phyloP scores from a whole-genome alignment of 495 filamentous ascomycete genomes.

The Penicillium lagena region DNA sequence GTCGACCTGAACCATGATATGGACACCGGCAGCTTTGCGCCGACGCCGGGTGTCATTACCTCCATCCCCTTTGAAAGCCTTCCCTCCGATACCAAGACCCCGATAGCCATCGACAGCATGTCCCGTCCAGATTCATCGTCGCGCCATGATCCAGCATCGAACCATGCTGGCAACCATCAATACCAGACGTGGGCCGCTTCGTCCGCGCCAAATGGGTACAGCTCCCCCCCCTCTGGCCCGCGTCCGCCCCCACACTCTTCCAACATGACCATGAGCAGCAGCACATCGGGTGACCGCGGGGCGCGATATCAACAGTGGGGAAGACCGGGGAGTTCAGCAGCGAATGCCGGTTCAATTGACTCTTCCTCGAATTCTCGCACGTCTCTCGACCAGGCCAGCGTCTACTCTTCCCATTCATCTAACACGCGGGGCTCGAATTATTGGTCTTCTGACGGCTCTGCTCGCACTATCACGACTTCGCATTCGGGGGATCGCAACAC shows the following conservation, averaged over 20 bases:
- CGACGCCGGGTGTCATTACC: conserved; percentile 80
- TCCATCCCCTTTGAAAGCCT: conserved; percentile 83
- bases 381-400: conserved; percentile 63
- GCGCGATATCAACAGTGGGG: conserved; percentile 72
- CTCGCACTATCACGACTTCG: conserved; percentile 47
- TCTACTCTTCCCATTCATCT: conserved; percentile 55
- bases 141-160: conserved; percentile 68
- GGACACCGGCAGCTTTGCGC: conserved; percentile 53
- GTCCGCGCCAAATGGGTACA: conserved; percentile 33
- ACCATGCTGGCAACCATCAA: conserved; percentile 84
- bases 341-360: conserved; percentile 54
- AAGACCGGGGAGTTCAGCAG: conserved; percentile 45
- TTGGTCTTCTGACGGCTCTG: conserved; percentile 58
- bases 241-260: conserved; percentile 62
- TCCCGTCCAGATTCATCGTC: conserved; percentile 57
- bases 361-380: conserved; percentile 63
- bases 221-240: conserved; percentile 56
- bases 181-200: conserved; percentile 69
- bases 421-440: conserved; percentile 57
- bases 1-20: conserved; percentile 48
- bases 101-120: conserved; percentile 70
- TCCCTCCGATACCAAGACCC: conserved; percentile 57
- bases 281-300: conserved; percentile 56
- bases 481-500: conserved; percentile 34
- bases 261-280: conserved; percentile 61